Evolutionary conservation across 306 rosid genomes (phyloP), one percentile per base, ranked within the genome.

Genomic region (Prunus salicina): DNA sequence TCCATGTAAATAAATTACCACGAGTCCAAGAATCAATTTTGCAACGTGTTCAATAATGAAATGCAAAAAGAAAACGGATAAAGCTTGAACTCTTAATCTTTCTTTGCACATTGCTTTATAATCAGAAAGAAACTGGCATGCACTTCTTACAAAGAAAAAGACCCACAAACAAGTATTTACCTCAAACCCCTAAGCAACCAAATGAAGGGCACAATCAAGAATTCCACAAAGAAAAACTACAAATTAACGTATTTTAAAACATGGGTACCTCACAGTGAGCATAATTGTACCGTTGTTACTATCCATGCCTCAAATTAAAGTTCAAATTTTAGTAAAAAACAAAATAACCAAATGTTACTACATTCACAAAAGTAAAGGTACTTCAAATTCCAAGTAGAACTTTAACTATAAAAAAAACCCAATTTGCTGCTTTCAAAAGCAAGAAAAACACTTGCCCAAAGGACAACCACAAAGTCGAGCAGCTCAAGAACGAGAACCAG

Each of bases 111-210:
- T 25, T 45, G 32, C 38, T 45, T 5, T 56, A 38, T 12, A 15
- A 73, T 30, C 15, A 71, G 9, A n/a, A 34, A 19, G 15, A 71
- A 71, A 30, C 8, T 10, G 14, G 3, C 53, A 50, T 8, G 6
- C 25, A 75, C 72, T 75, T 28, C 72, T 75, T 28, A 58, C 77
- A 55, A 25, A n/a, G 32, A 3, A 53, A 20, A 16, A 16, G 15
- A 25, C 46, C 15, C 22, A 16, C 38, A 50, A 49, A 69, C 19
- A 28, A 13, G 10, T 11, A 67, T 24, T 6, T 12, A 5, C 72
- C 20, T 32, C 71, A 51, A 9, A 22, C 16, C 60, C 5, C 14
- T 66, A 43, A 11, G 50, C n/a, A 73, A 57, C 41, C 43, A 32
- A 34, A 64, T 19, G 13, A 16, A 32, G 22, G 67, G 67, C 1